Percentiles rank a stretch among this genome's conserved stretches.
phyloP scores from a whole-genome alignment of 2,329 filamentous ascomycete genomes.

The Xylaria sp. region DNA sequence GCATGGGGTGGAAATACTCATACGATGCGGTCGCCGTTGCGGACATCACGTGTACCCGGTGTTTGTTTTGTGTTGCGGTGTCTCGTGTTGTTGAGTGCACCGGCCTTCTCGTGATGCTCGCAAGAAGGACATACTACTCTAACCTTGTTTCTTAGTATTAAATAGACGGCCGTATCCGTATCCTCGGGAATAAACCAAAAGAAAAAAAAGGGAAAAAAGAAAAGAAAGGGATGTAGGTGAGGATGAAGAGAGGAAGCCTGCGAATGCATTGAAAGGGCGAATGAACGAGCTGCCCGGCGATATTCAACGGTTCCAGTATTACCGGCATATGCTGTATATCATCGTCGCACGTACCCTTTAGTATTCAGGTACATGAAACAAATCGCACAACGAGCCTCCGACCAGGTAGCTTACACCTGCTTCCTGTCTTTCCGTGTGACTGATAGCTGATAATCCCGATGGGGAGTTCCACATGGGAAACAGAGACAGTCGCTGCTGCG shows the following conservation, averaged over 20 bases:
- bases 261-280: neutral
- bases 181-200: neutral
- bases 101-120: conserved; percentile 3
- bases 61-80: conserved; percentile 3
- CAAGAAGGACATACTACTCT: conserved; percentile 1
- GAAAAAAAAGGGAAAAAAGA: neutral
- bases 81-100: neutral
- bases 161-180: neutral
- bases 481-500: neutral
- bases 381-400: neutral
- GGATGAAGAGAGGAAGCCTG: neutral
- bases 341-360: neutral
- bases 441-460: neutral
- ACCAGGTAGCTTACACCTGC: neutral
- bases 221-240: neutral
- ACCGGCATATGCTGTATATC: neutral
- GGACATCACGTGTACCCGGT: conserved; percentile 9
- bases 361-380: neutral
- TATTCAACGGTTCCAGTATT: neutral
- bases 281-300: neutral
- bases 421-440: neutral
- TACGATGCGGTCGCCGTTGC: conserved; percentile 10
- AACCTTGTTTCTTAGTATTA: neutral
- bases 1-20: neutral
- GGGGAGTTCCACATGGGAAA: neutral